Evolutionary conservation across 2,329 filamentous ascomycete species (phyloP).

Genomic region (Plenodomus biglobosus): DNA sequence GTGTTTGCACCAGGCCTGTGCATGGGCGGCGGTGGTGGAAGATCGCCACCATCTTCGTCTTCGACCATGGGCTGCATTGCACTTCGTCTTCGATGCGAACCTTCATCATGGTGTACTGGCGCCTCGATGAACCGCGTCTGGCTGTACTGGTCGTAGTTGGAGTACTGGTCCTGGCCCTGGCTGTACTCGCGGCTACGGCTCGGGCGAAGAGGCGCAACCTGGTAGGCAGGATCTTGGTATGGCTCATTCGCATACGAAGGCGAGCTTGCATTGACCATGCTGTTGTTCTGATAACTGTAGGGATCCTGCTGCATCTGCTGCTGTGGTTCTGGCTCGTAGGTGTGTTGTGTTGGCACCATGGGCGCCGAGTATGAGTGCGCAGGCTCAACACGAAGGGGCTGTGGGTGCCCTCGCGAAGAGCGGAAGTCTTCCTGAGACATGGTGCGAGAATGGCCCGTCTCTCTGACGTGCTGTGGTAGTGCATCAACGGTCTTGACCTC

Average conservation of each 20-base stretch:
- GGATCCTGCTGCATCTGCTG: slow-evolving; percentile 14
- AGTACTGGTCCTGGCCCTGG: slow-evolving; percentile 18
- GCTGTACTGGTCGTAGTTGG: slow-evolving; percentile 37
- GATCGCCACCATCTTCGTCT: slow-evolving; percentile 56
- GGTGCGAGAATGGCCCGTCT: slow-evolving; percentile 18
- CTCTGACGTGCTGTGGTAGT: slow-evolving; percentile 24
- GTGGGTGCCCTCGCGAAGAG: slow-evolving; percentile 23
- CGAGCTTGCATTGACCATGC: slow-evolving; percentile 18
- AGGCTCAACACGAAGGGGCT: slow-evolving; percentile 34
- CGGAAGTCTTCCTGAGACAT: slow-evolving; percentile 36
- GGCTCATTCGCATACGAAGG: slow-evolving; percentile 21
- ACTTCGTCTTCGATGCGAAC: slow-evolving; percentile 50
- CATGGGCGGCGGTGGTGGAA: slow-evolving; percentile 45
- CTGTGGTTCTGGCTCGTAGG: slow-evolving; percentile 21
- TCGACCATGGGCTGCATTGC: slow-evolving; percentile 66
- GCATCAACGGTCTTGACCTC: slow-evolving; percentile 37
- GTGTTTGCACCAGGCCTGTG: slow-evolving; percentile 42
- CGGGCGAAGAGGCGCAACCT: slow-evolving; percentile 39
- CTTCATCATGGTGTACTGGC: slow-evolving; percentile 43
- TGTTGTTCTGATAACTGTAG: slow-evolving; percentile 12
- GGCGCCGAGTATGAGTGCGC: slow-evolving; percentile 52
- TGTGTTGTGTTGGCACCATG: slow-evolving; percentile 40
- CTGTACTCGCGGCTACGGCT: slow-evolving; percentile 30
- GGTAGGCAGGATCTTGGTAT: slow-evolving; percentile 37
- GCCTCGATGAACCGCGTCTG: slow-evolving; percentile 36